Evolutionary conservation across 352 stramenopile species (phyloP), one percentile per base, ranked within the genome.

Genomic region (Phytopythium chamaehyphon): DNA sequence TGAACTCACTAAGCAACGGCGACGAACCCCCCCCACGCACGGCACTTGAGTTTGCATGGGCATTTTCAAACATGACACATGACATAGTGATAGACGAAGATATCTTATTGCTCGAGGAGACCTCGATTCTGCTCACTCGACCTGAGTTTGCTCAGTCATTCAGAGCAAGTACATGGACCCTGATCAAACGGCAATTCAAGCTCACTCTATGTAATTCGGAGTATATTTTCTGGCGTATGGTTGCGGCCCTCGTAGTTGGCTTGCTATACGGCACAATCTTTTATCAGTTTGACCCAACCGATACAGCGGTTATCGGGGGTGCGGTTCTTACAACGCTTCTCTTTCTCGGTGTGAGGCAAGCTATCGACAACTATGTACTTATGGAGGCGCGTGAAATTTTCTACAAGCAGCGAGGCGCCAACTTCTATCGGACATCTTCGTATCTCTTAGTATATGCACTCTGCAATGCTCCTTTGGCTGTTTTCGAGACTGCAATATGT

Each of bases 401-500:
- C 62, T 90, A 91, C 66, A 90, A 88, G 47, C 83, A 93, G 46
- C 60, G 65, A 0, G 69, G 76, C 36, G 64, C 69, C 14, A 88
- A 91, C 23, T 91, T 91, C 54, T 91, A 76, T 51, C 71, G 67
- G 28, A 65, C 80, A 6, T 66, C 68, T 12, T 64, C 71, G 9
- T 93, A 89, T 51, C 64, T 88, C 14, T 38, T 89, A 39, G 70
- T 57, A 0, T 61, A 40, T 22, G 47, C 47, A 6, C 24, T 66
- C 8, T 57, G 62, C 40, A 51, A 66, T 43, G 40, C 71, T 36
- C 56, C 72, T 52, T 55, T 78, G 35, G 51, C 56, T 54, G 12
- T 69, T 2, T 50, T 73, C 10, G 83, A 93, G 61, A 71, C 65
- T 10, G 52, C 84, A n/a, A 48, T 88, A 14, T 91, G 88, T 65